Percentiles rank a stretch among this genome's conserved stretches.
These are phyloP conservation scores for Aureobasidium vineae DNA, from an alignment of 2,329 filamentous ascomycete genomes.

Conservation along the genomic window DNA sequence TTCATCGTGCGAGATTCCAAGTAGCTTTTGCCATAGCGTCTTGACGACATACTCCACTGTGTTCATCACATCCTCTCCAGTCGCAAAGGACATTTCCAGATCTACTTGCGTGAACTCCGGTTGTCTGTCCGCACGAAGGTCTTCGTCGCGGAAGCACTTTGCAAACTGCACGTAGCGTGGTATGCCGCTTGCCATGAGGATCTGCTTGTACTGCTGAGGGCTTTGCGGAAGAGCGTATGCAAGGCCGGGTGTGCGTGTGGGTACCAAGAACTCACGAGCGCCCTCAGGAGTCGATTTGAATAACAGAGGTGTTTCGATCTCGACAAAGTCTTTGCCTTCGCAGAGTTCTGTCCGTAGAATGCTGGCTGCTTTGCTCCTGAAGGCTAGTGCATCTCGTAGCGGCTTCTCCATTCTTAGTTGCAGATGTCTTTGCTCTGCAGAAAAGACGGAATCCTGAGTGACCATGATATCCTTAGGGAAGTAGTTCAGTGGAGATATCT, in stretches of 20 bases:
- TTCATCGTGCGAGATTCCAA: conserved; percentile 44
- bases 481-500: conserved; percentile 66
- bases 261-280: conserved; percentile 90
- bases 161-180: conserved; percentile 87
- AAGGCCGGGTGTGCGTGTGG: conserved; percentile 69
- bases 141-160: conserved; percentile 92
- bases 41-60: conserved; percentile 55
- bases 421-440: conserved; percentile 72
- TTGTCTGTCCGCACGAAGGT: conserved; percentile 85
- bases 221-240: conserved; percentile 94
- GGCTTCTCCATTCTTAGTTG: conserved; percentile 74
- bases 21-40: conserved; percentile 54
- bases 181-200: conserved; percentile 89
- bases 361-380: conserved; percentile 63
- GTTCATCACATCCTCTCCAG: conserved; percentile 66
- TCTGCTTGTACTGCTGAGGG: conserved; percentile 98
- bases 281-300: conserved; percentile 99
- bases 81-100: conserved; percentile 87
- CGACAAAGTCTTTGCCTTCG: conserved; percentile 59
- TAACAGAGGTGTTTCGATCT: conserved; percentile 88
- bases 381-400: conserved; percentile 65
- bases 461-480: conserved; percentile 76
- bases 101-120: conserved; percentile 98
- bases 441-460: conserved; percentile 69
- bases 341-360: conserved; percentile 57